These are phyloP conservation scores for Rubia balearica DNA, from an alignment of 305 asterid genomes.

Conservation along the genomic window DNA sequence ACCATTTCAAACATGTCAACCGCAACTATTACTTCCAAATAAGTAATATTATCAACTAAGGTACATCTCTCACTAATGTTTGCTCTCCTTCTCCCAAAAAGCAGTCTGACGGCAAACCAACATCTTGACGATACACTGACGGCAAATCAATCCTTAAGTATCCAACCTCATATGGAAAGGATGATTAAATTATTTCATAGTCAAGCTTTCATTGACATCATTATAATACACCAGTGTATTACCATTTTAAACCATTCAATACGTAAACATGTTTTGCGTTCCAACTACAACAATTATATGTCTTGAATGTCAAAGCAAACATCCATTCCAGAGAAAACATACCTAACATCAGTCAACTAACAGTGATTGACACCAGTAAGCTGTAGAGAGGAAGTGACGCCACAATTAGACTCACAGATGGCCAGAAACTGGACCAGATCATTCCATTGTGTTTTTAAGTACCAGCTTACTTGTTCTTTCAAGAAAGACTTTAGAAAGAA, in stretches of 20 bases:
- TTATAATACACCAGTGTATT: background rate
- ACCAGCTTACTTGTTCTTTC: background rate
- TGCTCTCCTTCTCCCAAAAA: background rate
- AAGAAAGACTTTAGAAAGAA: background rate
- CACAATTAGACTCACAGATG: background rate
- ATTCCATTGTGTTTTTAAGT: background rate
- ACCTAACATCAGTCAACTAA: background rate
- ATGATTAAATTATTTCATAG: background rate
- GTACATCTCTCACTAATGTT: background rate
- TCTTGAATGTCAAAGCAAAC: background rate
- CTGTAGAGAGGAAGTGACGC: background rate
- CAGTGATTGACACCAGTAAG: background rate
- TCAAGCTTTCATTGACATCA: background rate
- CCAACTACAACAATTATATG: background rate
- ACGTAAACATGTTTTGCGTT: background rate
- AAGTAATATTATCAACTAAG: background rate
- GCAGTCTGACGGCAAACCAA: background rate
- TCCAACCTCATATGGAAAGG: background rate
- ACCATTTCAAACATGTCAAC: slow-evolving; percentile 6
- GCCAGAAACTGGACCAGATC: background rate
- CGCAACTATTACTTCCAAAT: background rate
- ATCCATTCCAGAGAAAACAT: background rate
- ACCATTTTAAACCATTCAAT: background rate
- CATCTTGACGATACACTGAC: background rate
- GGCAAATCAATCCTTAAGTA: background rate